Evolutionary conservation across 768 basidiomycete genomes (phyloP).

Genomic region (Leccinum subgranulosum): DNA sequence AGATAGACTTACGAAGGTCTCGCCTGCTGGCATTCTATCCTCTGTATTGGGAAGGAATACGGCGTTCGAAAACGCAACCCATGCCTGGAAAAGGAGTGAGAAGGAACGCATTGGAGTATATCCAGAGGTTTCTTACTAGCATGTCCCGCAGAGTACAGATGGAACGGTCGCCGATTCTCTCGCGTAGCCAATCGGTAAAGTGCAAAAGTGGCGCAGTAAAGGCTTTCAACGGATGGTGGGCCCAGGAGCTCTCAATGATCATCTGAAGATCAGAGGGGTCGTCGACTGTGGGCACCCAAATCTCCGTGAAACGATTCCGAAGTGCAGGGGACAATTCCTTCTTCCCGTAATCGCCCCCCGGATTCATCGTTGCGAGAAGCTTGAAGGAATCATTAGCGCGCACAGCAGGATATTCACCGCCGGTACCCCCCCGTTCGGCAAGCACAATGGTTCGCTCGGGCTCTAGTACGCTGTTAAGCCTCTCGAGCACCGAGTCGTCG

Average conservation of each 20-base stretch:
- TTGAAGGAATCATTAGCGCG: constrained; percentile 71
- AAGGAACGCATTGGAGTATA: background rate
- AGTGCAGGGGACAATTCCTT: constrained; percentile 97
- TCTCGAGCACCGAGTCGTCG: constrained; percentile 96
- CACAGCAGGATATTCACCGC: constrained; percentile 64
- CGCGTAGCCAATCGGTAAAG: constrained; percentile 79
- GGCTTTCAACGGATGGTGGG: constrained; percentile 43
- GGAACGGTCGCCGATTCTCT: constrained; percentile 56
- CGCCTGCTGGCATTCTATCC: constrained; percentile 37
- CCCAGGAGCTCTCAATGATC: constrained; percentile 75
- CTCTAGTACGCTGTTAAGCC: constrained; percentile 96
- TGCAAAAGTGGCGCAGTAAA: constrained; percentile 67
- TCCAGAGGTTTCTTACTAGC: constrained; percentile 49
- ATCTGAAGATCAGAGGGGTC: constrained; percentile 68
- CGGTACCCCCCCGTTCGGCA: constrained; percentile 85
- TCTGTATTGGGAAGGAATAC: constrained; percentile 35
- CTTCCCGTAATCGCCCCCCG: constrained; percentile 98
- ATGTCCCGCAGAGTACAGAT: constrained; percentile 84
- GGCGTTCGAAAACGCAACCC: constrained; percentile 86
- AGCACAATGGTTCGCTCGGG: constrained; percentile 83
- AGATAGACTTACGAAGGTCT: constrained; percentile 62
- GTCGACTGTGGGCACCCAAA: constrained; percentile 92
- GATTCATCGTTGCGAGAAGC: constrained; percentile 97
- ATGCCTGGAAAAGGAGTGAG: constrained; percentile 54
- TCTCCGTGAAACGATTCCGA: constrained; percentile 97